Base-by-base conservation (phyloP, 305 asterid genomes). In the Fraxinus velutina region DNA sequence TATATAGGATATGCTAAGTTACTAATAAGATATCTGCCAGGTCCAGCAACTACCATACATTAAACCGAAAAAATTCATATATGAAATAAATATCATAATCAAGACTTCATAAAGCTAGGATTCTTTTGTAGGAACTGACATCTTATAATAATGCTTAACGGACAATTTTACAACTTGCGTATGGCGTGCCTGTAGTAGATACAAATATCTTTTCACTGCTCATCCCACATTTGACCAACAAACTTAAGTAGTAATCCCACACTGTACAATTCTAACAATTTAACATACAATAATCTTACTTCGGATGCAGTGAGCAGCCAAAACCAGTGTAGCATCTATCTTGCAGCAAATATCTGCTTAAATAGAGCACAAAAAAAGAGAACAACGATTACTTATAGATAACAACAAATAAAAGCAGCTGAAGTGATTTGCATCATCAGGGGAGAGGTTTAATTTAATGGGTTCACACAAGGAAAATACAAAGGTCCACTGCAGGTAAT, bases 261-360 rank as follows among this genome's bases (percentile, higher is more conserved):
- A 44, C 50, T 86, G 39, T 80, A 62, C 24, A 13, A 79, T 32
- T 76, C 72, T 47, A 42, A 15, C 57, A 70, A 77, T 60, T 32
- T 24, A 24, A 36, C 71, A 42, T 44, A 74, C 68, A 77, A 57
- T 66, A 44, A 62, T 29, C 34, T 60, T 44, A 8, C 36, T 81
- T 32, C 47, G 71, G 66, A 74, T 24, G 10, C 44, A 72, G 73
- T 21, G 81, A 75, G 37, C 74, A 78, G 24, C 50, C 52, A 21
- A 21, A 29, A 37, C 17, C 72, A 32, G 32, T 68, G 71, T 73
- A 71, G 75, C 85, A 78, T 84, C 66, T 52, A 81, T 74, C 66
- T 75, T 80, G 83, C 64, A 80, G 66, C 83, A 78, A 81, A 80
- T 42, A 83, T 78, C 89, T 85, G 83, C 81, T 12, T 10, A 29